phyloP scores from a whole-genome alignment of 305 asterid species.

The Stenogyne calaminthoides region DNA sequence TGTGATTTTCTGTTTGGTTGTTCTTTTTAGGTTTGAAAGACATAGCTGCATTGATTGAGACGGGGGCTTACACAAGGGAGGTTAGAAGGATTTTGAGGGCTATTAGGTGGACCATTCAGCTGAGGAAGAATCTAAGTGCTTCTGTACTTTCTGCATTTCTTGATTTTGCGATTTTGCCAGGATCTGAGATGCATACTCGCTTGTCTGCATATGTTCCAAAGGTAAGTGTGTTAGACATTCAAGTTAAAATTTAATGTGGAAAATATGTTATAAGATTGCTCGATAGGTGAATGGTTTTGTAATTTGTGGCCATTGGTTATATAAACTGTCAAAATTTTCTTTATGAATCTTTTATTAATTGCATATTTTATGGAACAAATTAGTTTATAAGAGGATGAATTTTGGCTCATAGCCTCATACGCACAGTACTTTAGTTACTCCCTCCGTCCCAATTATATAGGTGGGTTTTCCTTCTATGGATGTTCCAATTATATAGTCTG shows the following conservation, averaged over 20 bases:
- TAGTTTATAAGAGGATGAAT: conserved; percentile 2
- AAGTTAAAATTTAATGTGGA: background rate
- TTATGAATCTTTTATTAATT: background rate
- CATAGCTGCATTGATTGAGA: conserved; percentile 74
- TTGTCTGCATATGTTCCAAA: conserved; percentile 70
- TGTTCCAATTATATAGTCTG: too few species aligned
- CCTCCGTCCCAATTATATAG: too few species aligned
- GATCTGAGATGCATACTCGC: conserved; percentile 74
- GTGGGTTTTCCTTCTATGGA: too few species aligned
- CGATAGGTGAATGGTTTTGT: background rate
- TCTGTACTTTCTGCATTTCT: conserved; percentile 67
- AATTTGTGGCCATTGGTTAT: conserved; percentile 1
- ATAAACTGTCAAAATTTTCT: background rate
- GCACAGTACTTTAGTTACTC: background rate
- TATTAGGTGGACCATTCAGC: conserved; percentile 74
- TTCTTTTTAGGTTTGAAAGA: conserved; percentile 66
- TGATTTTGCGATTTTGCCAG: conserved; percentile 60
- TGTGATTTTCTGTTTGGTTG: conserved; percentile 18
- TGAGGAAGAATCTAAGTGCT: conserved; percentile 73
- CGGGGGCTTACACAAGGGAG: conserved; percentile 81
- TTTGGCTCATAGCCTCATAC: conserved; percentile 4
- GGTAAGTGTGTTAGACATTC: conserved; percentile 41
- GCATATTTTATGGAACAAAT: conserved; percentile 3
- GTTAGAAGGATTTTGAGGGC: conserved; percentile 77
- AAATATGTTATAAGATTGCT: background rate